Conservation (phyloP, 2,329 filamentous ascomycete genomes). For the Sarocladium kiliense region DNA sequence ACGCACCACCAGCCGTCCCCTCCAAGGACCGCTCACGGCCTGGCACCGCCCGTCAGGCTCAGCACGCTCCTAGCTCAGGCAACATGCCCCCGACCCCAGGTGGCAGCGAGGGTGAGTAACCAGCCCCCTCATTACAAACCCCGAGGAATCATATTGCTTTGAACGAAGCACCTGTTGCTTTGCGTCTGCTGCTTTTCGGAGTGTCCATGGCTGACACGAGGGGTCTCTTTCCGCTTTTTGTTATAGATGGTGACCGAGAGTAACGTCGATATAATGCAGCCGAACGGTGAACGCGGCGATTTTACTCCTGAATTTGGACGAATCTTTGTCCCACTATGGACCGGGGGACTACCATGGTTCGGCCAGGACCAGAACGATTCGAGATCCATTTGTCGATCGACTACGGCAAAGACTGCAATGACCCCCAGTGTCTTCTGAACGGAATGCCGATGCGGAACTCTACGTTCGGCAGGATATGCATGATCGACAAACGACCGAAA, state of each 20-base stretch:
- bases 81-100: constrained; percentile 57
- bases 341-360: too few relatives aligned
- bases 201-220: constrained; percentile 8
- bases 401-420: too few relatives aligned
- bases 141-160: too few relatives aligned
- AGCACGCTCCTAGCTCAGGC: constrained; percentile 46
- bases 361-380: too few relatives aligned
- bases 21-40: constrained; percentile 44
- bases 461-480: too few relatives aligned
- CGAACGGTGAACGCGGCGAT: constrained; percentile 1
- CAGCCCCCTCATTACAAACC: constrained; percentile 20
- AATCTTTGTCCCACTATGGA: too few relatives aligned
- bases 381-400: too few relatives aligned
- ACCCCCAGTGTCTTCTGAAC: too few relatives aligned
- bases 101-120: constrained; percentile 59
- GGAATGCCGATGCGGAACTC: too few relatives aligned
- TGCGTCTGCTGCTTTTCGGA: constrained; percentile 1
- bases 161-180: constrained; percentile 5
- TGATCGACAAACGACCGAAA: too few relatives aligned
- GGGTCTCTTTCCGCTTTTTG: constrained; percentile 9
- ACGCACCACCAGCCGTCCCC: constrained; percentile 18
- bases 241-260: constrained; percentile 14
- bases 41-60: constrained; percentile 46
- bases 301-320: too few relatives aligned
- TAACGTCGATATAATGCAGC: constrained; percentile 7